Conservation (phyloP, 495 filamentous ascomycete species). For the Penicilliopsis zonata region DNA sequence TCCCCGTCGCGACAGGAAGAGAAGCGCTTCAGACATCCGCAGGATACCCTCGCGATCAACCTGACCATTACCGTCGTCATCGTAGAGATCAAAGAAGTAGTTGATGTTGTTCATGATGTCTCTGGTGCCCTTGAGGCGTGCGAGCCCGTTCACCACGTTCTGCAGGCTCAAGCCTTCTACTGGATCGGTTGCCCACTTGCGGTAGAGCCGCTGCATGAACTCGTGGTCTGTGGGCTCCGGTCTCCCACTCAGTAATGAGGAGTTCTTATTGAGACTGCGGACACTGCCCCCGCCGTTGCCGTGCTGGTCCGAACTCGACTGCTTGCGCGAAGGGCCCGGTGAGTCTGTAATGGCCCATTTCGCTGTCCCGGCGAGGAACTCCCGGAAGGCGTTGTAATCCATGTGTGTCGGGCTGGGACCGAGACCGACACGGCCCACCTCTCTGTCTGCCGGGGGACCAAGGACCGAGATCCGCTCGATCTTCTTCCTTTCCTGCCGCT, state of each 20-base stretch:
- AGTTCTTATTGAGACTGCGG: constrained; percentile 31
- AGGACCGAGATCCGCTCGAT: constrained; percentile 34
- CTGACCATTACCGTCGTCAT: constrained; percentile 80
- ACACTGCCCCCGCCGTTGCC: constrained; percentile 39
- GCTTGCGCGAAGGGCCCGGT: constrained; percentile 45
- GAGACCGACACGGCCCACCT: constrained; percentile 70
- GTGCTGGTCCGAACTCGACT: constrained; percentile 39
- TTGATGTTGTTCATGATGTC: constrained; percentile 96
- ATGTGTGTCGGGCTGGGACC: constrained; percentile 82
- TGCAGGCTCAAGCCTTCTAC: constrained; percentile 69
- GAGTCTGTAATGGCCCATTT: constrained; percentile 86
- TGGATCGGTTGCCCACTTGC: constrained; percentile 72
- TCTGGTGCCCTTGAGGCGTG: constrained; percentile 76
- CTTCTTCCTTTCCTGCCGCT: constrained; percentile 45
- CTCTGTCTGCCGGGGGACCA: constrained; percentile 23
- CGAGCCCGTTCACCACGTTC: constrained; percentile 82
- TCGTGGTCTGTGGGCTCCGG: constrained; percentile 89
- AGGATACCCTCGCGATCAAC: constrained; percentile 97
- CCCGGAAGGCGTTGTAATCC: constrained; percentile 92
- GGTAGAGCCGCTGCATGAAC: constrained; percentile 83
- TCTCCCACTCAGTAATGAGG: constrained; percentile 63
- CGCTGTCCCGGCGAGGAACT: constrained; percentile 79
- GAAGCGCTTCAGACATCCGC: constrained; percentile 82
- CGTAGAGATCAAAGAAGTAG: constrained; percentile 96
- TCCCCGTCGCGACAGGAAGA: constrained; percentile 83